Evolutionary conservation across 2,329 filamentous ascomycete genomes (phyloP).

Genomic region (Pseudogymnoascus sp.): DNA sequence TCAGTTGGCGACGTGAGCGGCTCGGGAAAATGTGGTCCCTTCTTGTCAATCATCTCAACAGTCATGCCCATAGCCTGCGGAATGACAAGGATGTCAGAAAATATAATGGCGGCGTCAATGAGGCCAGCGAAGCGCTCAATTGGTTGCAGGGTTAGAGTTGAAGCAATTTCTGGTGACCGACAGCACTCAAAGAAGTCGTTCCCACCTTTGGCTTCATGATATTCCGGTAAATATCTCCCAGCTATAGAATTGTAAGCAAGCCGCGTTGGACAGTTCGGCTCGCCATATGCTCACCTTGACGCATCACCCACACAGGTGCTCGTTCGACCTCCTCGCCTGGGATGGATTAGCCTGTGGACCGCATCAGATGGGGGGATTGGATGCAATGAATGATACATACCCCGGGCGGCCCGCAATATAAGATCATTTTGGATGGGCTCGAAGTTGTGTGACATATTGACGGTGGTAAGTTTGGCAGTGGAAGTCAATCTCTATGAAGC

Average conservation of each 20-base stretch:
- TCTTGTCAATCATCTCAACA: constrained; percentile 98
- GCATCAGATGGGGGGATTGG: neutral
- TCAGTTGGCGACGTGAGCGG: constrained; percentile 75
- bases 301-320: constrained; percentile 98
- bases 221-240: constrained; percentile 94
- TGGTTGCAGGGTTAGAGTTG: constrained; percentile 87
- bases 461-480: neutral
- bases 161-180: constrained; percentile 84
- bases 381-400: constrained; percentile 36
- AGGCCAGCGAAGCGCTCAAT: constrained; percentile 86
- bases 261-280: neutral
- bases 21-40: constrained; percentile 87
- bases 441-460: constrained; percentile 60
- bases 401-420: constrained; percentile 80
- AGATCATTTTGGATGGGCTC: constrained; percentile 87
- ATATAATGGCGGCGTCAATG: constrained; percentile 95
- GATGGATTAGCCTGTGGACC: constrained; percentile 18
- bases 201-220: constrained; percentile 85
- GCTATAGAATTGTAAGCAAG: constrained; percentile 44
- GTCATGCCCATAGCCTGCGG: constrained; percentile 97
- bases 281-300: constrained; percentile 62
- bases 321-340: constrained; percentile 83
- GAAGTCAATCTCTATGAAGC: constrained; percentile 22
- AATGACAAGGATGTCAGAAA: constrained; percentile 96
- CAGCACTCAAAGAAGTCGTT: constrained; percentile 98